Evolutionary conservation across 2,329 filamentous ascomycete species (phyloP).

Genomic region (Purpureocillium lavendulum): DNA sequence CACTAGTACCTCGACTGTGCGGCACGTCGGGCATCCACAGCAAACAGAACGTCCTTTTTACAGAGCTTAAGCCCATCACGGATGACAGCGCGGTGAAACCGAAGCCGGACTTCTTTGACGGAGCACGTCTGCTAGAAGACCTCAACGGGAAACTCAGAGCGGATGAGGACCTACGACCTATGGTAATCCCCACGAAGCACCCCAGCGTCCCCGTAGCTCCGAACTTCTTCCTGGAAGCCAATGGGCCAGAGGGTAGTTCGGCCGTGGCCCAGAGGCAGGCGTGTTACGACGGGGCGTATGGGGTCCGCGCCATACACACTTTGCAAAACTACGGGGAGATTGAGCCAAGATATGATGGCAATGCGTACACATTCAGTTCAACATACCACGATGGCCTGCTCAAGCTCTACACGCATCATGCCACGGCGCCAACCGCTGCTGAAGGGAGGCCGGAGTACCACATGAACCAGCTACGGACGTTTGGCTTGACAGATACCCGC

Average conservation of each 20-base stretch:
- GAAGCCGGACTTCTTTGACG: not conserved
- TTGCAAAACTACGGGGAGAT: conserved; percentile 18
- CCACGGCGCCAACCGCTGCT: conserved; percentile 17
- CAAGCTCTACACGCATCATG: conserved; percentile 26
- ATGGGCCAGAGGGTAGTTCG: conserved; percentile 21
- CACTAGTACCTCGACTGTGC: conserved; percentile 16
- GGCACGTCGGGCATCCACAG: not conserved
- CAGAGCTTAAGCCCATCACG: conserved; percentile 24
- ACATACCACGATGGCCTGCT: conserved; percentile 26
- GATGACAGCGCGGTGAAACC: conserved; percentile 20
- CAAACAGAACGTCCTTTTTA: conserved; percentile 3
- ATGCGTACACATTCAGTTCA: conserved; percentile 26
- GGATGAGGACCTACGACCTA: not conserved
- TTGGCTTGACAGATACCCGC: conserved; percentile 14
- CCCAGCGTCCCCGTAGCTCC: conserved; percentile 18
- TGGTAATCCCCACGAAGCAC: conserved; percentile 2
- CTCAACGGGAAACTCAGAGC: not conserved
- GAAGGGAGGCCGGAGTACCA: conserved; percentile 27
- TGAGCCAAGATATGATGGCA: conserved; percentile 24
- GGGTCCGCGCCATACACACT: conserved; percentile 26
- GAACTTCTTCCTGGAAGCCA: conserved; percentile 33
- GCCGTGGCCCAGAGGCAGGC: conserved; percentile 24
- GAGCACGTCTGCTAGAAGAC: not conserved
- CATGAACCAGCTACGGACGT: conserved; percentile 25
- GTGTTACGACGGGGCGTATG: conserved; percentile 26